These are phyloP conservation scores for Cadophora sp. DNA, from an alignment of 2,329 filamentous ascomycete genomes.

Conservation along the genomic window DNA sequence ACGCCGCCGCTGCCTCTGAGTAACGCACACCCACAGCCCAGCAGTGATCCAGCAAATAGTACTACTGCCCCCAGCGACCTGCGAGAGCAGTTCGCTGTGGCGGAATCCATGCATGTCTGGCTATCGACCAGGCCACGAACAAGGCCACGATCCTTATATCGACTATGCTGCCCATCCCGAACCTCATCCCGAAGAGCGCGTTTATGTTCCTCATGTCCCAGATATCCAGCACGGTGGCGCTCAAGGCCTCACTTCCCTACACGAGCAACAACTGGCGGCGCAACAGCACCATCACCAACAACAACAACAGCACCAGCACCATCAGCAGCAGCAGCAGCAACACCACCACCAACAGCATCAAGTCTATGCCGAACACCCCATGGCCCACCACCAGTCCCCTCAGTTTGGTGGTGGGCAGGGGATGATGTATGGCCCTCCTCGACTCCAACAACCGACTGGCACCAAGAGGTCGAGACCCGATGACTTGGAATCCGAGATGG, in stretches of 20 bases:
- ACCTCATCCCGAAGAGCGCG: conserved; percentile 68
- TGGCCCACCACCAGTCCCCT: conserved; percentile 57
- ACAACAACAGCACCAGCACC: conserved; percentile 49
- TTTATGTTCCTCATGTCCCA: conserved; percentile 60
- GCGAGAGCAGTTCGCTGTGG: conserved; percentile 80
- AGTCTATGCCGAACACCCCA: conserved; percentile 62
- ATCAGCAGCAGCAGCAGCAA: conserved; percentile 54
- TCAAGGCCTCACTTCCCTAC: conserved; percentile 42
- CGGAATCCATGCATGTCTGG: conserved; percentile 69
- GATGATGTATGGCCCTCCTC: conserved; percentile 55
- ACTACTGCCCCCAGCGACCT: conserved; percentile 67
- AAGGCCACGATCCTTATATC: conserved; percentile 66
- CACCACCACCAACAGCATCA: conserved; percentile 56
- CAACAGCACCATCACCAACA: conserved; percentile 60
- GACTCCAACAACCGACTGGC: conserved; percentile 43
- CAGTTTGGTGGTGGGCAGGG: conserved; percentile 57
- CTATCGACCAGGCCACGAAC: conserved; percentile 68
- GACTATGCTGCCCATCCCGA: conserved; percentile 74
- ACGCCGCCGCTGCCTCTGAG: conserved; percentile 25
- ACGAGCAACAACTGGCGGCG: conserved; percentile 46
- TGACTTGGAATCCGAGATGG: conserved; percentile 58
- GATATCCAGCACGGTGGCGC: conserved; percentile 45
- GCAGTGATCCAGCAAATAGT: conserved; percentile 44
- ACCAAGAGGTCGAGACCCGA: conserved; percentile 61
- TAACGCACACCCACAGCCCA: conserved; percentile 36